Base-by-base conservation (phyloP, 2,329 filamentous ascomycete genomes). In the Penicillium sp. region DNA sequence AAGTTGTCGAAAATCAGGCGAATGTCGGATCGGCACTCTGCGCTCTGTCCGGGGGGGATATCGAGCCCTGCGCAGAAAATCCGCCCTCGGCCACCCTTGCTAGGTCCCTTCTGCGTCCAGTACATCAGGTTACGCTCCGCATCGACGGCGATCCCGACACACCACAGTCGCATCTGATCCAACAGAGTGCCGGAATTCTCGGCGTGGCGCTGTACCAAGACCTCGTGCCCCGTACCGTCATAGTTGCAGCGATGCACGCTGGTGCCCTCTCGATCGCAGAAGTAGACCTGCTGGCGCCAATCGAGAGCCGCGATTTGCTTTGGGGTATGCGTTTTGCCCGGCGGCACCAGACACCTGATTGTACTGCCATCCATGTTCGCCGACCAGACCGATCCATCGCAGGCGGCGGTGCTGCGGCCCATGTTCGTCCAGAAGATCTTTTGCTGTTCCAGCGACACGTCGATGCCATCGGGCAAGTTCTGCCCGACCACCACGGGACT, bases 41-140 rank as follows among this genome's bases (percentile, higher is more conserved):
- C 61, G n/a, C 51, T 56, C 37, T 63, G 47, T 0, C 64, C 65
- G 0, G 43, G 21, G 0, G 68, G 67, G 3, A 65, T 65, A 1
- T 68, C 53, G 0, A 79, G 60, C 11, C 60, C 55, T 0, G 78
- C 76, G 4, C 66, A 60, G 53, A 77, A 77, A 29, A 83, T 79
- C 3, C 72, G 67, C 0, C 79, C 79, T 27, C 68, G 54, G 1
- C 58, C 61, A 0, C 65, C 69, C 55, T 81, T 81, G 3, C 71
- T 68, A 0, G 67, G 60, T 0, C 79, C 79, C 50, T 82, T 81
- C 36, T 81, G 78, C 0, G 74, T 77, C 79, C 79, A 83, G 65
- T 76, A 81, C 31, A 82, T 64, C 28, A 71, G 68, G 10, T 69
- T 67, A 1, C 60, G 58, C 0, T 57, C 43, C 0, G 60, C 59